Percentiles rank a stretch among this genome's conserved stretches.
These are phyloP conservation scores for Fusarium floridanum DNA, from an alignment of 2,329 filamentous ascomycete species.

Conservation along the genomic window DNA sequence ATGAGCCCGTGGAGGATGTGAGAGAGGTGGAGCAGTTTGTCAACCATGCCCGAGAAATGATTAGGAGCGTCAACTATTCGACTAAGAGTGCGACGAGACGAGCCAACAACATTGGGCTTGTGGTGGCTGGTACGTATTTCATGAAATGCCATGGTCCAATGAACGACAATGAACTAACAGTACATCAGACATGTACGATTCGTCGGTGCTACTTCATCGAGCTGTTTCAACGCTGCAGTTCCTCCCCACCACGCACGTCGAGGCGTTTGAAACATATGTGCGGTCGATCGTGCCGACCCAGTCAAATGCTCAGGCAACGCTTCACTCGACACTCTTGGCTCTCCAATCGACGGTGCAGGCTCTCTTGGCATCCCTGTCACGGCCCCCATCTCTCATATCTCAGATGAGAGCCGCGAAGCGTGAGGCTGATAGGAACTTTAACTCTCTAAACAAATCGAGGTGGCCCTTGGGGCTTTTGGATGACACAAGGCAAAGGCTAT, in stretches of 20 bases:
- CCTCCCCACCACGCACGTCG: slow-evolving; percentile 75
- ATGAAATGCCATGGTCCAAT: slow-evolving; percentile 7
- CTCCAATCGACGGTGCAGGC: slow-evolving; percentile 88
- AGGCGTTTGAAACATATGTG: slow-evolving; percentile 80
- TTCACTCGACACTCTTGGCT: slow-evolving; percentile 82
- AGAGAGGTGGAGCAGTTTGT: slow-evolving; percentile 94
- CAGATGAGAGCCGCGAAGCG: slow-evolving; percentile 81
- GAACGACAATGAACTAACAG: slow-evolving; percentile 45
- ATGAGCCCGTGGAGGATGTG: slow-evolving; percentile 84
- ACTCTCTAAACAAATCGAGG: slow-evolving; percentile 78
- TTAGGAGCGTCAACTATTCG: slow-evolving; percentile 85
- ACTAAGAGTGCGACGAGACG: slow-evolving; percentile 86
- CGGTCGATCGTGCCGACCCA: slow-evolving; percentile 75
- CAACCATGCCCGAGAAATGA: slow-evolving; percentile 88
- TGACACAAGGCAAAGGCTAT: slow-evolving; percentile 84
- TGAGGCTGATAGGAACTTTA: slow-evolving; percentile 82
- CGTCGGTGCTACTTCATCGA: slow-evolving; percentile 67
- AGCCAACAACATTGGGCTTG: slow-evolving; percentile 79
- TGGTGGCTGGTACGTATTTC: slow-evolving; percentile 65
- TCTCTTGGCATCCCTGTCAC: slow-evolving; percentile 81
- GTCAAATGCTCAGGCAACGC: slow-evolving; percentile 77
- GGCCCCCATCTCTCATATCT: slow-evolving; percentile 82
- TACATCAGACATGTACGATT: slow-evolving; percentile 75
- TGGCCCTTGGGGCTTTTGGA: slow-evolving; percentile 89
- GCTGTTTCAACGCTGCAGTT: slow-evolving; percentile 71